phyloP scores from a whole-genome alignment of 371 early-diverging fungal genomes.

The Haplosporangium sp. region DNA sequence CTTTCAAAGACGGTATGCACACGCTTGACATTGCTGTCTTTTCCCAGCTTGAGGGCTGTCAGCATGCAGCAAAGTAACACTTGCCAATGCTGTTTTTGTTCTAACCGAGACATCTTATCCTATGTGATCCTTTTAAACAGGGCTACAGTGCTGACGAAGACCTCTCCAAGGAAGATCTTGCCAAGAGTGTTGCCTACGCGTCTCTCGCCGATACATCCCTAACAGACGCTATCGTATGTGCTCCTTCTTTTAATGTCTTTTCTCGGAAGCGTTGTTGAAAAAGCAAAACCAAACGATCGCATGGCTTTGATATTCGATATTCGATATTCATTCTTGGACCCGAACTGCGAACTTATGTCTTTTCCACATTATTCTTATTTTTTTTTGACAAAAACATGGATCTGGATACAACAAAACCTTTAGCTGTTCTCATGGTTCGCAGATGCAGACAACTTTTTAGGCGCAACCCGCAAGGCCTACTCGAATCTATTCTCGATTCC shows the following conservation, averaged over 20 bases:
- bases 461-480: slow-evolving; percentile 70
- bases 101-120: too few species aligned
- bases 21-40: too few species aligned
- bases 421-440: slow-evolving; percentile 78
- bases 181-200: slow-evolving; percentile 64
- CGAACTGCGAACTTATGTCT: slow-evolving; percentile 80
- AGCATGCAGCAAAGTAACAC: too few species aligned
- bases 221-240: slow-evolving; percentile 66
- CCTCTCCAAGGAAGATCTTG: slow-evolving; percentile 61
- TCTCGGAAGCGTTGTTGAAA: not conserved
- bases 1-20: slow-evolving; percentile 58
- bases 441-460: slow-evolving; percentile 77
- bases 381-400: too few species aligned
- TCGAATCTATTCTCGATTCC: slow-evolving; percentile 74
- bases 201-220: slow-evolving; percentile 62
- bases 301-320: slow-evolving; percentile 58
- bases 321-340: too few species aligned
- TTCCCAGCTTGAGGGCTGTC: too few species aligned
- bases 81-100: too few species aligned
- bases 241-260: not conserved
- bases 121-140: too few species aligned
- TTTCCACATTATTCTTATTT: slow-evolving; percentile 67
- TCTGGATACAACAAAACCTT: too few species aligned
- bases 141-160: slow-evolving; percentile 62
- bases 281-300: not conserved